phyloP scores from a whole-genome alignment of 2,329 filamentous ascomycete genomes.

The Sporothrix dimorphospora region DNA sequence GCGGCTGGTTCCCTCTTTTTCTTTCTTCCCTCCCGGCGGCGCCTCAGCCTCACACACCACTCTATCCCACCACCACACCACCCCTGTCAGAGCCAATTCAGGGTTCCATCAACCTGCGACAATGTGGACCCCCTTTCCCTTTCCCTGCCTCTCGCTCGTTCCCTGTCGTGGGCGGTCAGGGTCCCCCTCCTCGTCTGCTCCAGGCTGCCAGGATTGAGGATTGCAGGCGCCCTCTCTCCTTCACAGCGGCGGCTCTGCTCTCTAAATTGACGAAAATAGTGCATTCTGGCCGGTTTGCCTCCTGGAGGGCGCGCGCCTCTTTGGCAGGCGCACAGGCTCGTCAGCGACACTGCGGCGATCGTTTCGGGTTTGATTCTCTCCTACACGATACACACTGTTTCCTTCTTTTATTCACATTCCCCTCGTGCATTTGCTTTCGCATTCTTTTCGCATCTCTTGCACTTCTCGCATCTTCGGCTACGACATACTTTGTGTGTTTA shows the following conservation, averaged over 20 bases:
- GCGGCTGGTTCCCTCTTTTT: slow-evolving; percentile 14
- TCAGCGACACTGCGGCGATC: not conserved
- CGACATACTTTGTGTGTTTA: not conserved
- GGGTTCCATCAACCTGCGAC: slow-evolving; percentile 18
- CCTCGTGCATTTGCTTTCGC: not conserved
- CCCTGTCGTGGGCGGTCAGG: not conserved
- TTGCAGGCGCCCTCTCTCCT: not conserved
- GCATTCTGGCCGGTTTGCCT: not conserved
- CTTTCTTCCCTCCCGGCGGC: not conserved
- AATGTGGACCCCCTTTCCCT: not conserved
- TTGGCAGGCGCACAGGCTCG: not conserved
- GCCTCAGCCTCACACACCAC: slow-evolving; percentile 19
- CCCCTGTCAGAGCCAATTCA: not conserved
- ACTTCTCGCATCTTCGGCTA: no score
- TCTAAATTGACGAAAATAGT: not conserved
- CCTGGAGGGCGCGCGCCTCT: not conserved
- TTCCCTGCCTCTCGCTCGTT: not conserved
- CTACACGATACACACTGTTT: not conserved
- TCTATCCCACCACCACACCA: not conserved
- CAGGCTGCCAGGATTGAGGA: slow-evolving; percentile 14
- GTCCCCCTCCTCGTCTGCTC: not conserved
- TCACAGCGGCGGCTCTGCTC: slow-evolving; percentile 1
- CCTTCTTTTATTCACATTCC: not conserved
- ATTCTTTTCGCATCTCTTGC: not conserved
- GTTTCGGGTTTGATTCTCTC: not conserved